Conservation (phyloP, 345 rosid genomes). For the Acer campestre region DNA sequence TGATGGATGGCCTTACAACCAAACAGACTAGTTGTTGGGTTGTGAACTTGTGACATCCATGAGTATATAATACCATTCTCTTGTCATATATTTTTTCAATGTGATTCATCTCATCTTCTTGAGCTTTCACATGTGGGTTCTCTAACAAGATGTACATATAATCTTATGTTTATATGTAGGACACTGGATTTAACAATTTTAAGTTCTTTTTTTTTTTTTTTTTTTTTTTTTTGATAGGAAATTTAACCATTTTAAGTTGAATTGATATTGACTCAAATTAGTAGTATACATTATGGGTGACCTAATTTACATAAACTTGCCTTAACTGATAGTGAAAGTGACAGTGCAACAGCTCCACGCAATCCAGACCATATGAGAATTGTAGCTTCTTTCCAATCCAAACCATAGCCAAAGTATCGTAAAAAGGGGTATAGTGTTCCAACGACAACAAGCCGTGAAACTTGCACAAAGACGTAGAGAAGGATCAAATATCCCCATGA, state of each 20-base stretch:
- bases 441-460: conserved; percentile 76
- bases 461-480: conserved; percentile 66
- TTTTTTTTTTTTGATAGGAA: not conserved
- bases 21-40: too few relatives aligned
- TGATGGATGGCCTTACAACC: too few relatives aligned
- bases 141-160: not conserved
- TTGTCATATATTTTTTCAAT: too few relatives aligned
- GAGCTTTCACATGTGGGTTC: too few relatives aligned
- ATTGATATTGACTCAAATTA: not conserved
- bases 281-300: not conserved
- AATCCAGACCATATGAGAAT: conserved; percentile 93
- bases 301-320: conserved; percentile 46
- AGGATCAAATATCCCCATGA: conserved; percentile 86
- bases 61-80: too few relatives aligned
- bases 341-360: conserved; percentile 91
- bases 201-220: not conserved
- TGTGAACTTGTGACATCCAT: too few relatives aligned
- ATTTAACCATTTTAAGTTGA: not conserved
- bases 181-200: not conserved
- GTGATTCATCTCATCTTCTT: too few relatives aligned
- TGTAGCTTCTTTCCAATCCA: conserved; percentile 89
- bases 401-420: conserved; percentile 76
- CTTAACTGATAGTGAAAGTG: conserved; percentile 91
- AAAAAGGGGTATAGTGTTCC: conserved; percentile 64
- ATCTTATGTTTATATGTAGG: not conserved